Base-by-base conservation (phyloP, 2,329 filamentous ascomycete genomes). In the Atkinsonella texensis region DNA sequence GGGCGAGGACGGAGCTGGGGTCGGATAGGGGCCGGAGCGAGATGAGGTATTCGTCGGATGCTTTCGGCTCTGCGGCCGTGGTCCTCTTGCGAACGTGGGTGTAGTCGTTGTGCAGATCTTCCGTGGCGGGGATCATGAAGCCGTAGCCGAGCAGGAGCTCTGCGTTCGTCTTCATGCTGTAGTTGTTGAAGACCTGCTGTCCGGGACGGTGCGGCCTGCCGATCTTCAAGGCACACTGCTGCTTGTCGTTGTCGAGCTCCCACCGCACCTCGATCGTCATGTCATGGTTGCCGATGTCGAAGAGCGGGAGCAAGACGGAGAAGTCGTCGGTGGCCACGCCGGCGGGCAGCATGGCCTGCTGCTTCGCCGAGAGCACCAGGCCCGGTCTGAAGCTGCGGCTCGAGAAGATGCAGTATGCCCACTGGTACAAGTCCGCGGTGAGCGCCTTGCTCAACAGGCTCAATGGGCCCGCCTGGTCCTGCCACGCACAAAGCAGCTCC, bases 231-330 rank as follows among this genome's bases (percentile, higher is more conserved):
- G 62, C 65, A 53, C 76, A 80, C 18, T 56, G 46, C 13, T 57
- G 56, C 3, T 58, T 54, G 8, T 67, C 60, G 11, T 73, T 65
- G 20, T 74, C 63, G 2, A 74, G 69, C 23, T 75, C 70, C 85
- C 85, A 89, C 42, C 71, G 66, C 1, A 82, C 75, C 42, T 74
- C 68, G 0, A 81, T 75, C 18, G 75, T 67, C 46, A 83, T 81
- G 49, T 78, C 76, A 61, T 89, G 85, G 60, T 89, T 89, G 11
- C 79, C 80, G 31, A 89, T 73, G 61, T 89, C 85, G 52, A 87
- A 77, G 3, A 88, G 70, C 1, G 85, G 85, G 35, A 88, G 71
- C 5, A 89, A 70, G 8, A 88, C 74, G 1, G 83, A 84, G 53
- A 86, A 83, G 58, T 81, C 78, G 49, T 84, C 79, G 4, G 71